Evolutionary conservation across 1,284 basidiomycete species (phyloP), one percentile per base, ranked within the genome.

Genomic region (Chondrostereum purpureum): DNA sequence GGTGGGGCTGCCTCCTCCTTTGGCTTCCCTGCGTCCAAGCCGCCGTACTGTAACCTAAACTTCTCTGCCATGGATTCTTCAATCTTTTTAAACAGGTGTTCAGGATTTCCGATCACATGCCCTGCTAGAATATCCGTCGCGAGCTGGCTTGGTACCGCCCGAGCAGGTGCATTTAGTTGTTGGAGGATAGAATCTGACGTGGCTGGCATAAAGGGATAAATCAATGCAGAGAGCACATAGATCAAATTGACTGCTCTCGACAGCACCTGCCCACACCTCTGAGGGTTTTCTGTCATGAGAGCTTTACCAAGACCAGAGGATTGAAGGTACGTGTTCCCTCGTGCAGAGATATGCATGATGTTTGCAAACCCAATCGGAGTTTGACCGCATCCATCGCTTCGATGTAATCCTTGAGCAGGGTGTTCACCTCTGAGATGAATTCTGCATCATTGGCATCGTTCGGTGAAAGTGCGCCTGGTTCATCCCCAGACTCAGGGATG

Each of bases 171-270:
- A 62, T 96, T 92, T 53, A 99, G 78, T 62, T 99, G 96, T 22
- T 67, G 63, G 49, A 96, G 75, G 50, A 99, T 94, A 6, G 83
- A 73, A 16, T 82, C 80, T 19, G 87, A 81, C 0, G 91, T 95
- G 18, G 83, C 76, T 31, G 96, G 96, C 94, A 99, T 98, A 80
- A 93, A 99, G 0, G 96, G 95, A 61, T 94, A 88, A 53, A 92
- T 68, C 52, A 96, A 70, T 22, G 83, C 83, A 10, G 90, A 88
- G 47, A 99, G 77, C 21, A 86, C 67, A 65, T 96, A 99, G 64
- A 99, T 96, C 54, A 99, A 72, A 69, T 98, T 98, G 64, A 93
- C 67, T 17, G 92, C 88, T 48, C 94, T 83, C 38, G 90, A 82
- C 51, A 98, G 73, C 51, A 98, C 92, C 58, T 91, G 85, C 4